Base-by-base conservation (phyloP, 805 yeast genomes). In the Starmera quercuum region DNA sequence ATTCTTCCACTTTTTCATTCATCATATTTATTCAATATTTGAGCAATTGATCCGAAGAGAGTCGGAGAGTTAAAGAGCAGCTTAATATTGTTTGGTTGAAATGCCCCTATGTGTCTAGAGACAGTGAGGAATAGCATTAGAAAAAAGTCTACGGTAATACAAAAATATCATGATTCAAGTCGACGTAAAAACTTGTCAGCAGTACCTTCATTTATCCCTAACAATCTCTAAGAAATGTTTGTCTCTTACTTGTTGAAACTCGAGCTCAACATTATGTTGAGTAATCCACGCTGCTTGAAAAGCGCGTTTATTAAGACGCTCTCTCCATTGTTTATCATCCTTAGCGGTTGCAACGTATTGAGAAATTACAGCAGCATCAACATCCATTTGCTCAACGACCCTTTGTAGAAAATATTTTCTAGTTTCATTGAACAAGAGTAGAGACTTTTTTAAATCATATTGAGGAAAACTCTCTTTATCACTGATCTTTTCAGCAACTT, bases 281-380 rank as follows among this genome's bases (percentile, higher is more conserved):
- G 36, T 29, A 13, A 37, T 40, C 44, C 44, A 40, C 7, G 19
- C 7, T 4, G 36, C 29, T 16, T 26, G 30, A 7, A 37, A 27
- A 2, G 26, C 9, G 4, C 17, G 12, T 5, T 20, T 15, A 7
- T 18, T 20, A 11, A 31, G 31, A 19, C 44, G 32, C 26, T 20
- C 29, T 10, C 20, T 19, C 44, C 44, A 40, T 30, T 40, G 41
- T 10, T 25, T 30, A 20, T 40, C 43, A 28, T 32, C 32, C 14
- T 32, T 16, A 8, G 33, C 41, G 7, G 10, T 19, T 3, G 28
- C 14, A 7, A 40, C 17, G 23, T 35, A 37, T 7, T 34, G 31
- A 6, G 10, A 17, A 4, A 11, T 20, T 17, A 35, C 18, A 8
- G 16, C 17, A 10, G 11, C n/a, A 22, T 40, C 44, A 13, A 40